These are phyloP conservation scores for Lachancea sp. DNA, from an alignment of 805 yeast genomes.

Conservation along the genomic window DNA sequence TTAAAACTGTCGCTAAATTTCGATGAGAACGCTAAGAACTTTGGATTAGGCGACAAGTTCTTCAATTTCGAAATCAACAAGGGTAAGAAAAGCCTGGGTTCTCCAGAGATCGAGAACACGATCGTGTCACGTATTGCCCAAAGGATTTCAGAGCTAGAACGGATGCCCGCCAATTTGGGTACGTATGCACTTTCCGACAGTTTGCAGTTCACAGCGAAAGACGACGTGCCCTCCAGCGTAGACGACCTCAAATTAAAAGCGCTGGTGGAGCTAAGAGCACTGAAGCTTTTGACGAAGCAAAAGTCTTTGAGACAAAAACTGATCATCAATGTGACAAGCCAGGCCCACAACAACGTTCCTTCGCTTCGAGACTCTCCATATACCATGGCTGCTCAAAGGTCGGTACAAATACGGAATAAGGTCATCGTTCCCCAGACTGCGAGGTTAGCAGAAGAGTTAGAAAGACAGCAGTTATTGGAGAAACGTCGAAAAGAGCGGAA, in stretches of 20 bases:
- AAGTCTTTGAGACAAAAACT: constrained; percentile 60
- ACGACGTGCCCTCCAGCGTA: constrained; percentile 39
- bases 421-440: constrained; percentile 70
- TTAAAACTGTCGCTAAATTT: constrained; percentile 29
- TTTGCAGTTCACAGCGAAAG: constrained; percentile 38
- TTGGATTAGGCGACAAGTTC: constrained; percentile 30
- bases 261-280: constrained; percentile 61
- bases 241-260: constrained; percentile 62
- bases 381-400: constrained; percentile 61
- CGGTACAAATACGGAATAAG: constrained; percentile 61
- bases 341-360: constrained; percentile 50
- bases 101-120: constrained; percentile 44
- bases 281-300: constrained; percentile 61
- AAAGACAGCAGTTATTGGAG: constrained; percentile 63
- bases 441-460: constrained; percentile 65
- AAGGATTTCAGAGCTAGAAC: constrained; percentile 56
- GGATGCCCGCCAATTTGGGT: constrained; percentile 64
- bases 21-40: constrained; percentile 24
- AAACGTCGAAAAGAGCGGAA: constrained; percentile 45
- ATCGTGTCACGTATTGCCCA: constrained; percentile 49
- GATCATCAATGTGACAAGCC: constrained; percentile 45
- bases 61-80: constrained; percentile 16
- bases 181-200: constrained; percentile 42
- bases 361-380: constrained; percentile 47
- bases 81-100: constrained; percentile 42